Percentiles rank a stretch among this genome's conserved stretches.
phyloP scores from a whole-genome alignment of 2,329 filamentous ascomycete species.

The Monilinia aucupariae region DNA sequence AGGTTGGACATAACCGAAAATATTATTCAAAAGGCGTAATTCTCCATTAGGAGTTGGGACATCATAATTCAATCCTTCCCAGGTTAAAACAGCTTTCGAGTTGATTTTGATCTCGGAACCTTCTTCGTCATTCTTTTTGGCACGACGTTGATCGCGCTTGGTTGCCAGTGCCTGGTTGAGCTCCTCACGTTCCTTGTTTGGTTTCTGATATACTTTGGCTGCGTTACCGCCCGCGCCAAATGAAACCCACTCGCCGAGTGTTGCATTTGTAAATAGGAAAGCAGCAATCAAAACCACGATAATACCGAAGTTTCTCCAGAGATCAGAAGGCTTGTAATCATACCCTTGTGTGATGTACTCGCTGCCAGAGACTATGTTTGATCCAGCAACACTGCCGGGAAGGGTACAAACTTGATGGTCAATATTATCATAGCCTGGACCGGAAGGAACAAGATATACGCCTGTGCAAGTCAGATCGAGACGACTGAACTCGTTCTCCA shows the following conservation, averaged over 20 bases:
- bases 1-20: conserved; percentile 57
- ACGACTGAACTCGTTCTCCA: conserved; percentile 79
- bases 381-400: conserved; percentile 49
- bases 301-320: conserved; percentile 59
- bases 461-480: conserved; percentile 64
- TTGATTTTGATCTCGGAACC: conserved; percentile 47
- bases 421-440: conserved; percentile 64
- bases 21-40: conserved; percentile 49
- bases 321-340: conserved; percentile 46
- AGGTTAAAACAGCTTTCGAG: conserved; percentile 69
- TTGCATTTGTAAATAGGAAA: conserved; percentile 70
- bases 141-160: conserved; percentile 53
- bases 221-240: conserved; percentile 77
- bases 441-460: conserved; percentile 65
- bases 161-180: conserved; percentile 58
- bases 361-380: conserved; percentile 55
- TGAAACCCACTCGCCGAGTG: conserved; percentile 72
- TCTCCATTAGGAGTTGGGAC: conserved; percentile 48
- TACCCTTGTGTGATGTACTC: conserved; percentile 66
- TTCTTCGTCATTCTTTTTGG: conserved; percentile 41
- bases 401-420: conserved; percentile 75
- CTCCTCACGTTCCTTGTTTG: conserved; percentile 59
- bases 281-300: conserved; percentile 68
- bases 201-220: conserved; percentile 69
- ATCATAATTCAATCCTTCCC: conserved; percentile 78